Evolutionary conservation across 73 alveolate genomes (phyloP).

Genomic region (Stentor roeselii): DNA sequence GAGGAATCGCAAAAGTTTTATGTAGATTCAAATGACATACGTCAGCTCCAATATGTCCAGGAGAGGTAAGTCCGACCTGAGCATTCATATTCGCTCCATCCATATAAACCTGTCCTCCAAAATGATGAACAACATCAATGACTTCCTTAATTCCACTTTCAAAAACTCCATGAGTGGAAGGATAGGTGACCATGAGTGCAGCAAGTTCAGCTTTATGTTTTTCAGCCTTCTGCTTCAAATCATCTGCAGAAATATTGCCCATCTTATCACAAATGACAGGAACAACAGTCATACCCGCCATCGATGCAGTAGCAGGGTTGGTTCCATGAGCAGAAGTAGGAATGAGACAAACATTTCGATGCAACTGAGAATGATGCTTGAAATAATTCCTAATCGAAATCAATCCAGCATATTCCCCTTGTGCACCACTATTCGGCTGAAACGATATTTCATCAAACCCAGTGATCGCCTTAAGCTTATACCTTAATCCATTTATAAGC

Average conservation of each 20-base stretch:
- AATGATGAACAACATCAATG: constrained; percentile 55
- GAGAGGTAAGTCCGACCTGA: constrained; percentile 85
- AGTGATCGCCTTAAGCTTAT: constrained; percentile 55
- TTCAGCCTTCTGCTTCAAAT: constrained; percentile 59
- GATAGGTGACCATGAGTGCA: constrained; percentile 88
- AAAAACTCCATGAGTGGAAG: constrained; percentile 92
- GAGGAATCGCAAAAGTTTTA: constrained; percentile 93
- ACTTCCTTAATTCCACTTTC: constrained; percentile 75
- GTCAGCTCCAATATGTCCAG: constrained; percentile 92
- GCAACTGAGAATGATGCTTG: constrained; percentile 64
- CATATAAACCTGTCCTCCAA: constrained; percentile 90
- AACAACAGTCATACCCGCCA: constrained; percentile 72
- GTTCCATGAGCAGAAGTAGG: constrained; percentile 96
- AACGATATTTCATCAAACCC: constrained; percentile 82
- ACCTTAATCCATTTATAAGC: constrained; percentile 61
- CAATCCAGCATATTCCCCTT: constrained; percentile 93
- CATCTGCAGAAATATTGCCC: constrained; percentile 47
- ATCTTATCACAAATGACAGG: constrained; percentile 53
- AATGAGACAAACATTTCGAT: constrained; percentile 84
- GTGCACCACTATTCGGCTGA: constrained; percentile 89
- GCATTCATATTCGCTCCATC: constrained; percentile 97
- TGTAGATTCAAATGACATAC: constrained; percentile 87
- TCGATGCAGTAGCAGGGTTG: constrained; percentile 91
- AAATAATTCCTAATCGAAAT: constrained; percentile 77
- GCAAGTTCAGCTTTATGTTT: constrained; percentile 69